phyloP scores from a whole-genome alignment of 1,284 basidiomycete species.

The Leccinum subatratum region DNA sequence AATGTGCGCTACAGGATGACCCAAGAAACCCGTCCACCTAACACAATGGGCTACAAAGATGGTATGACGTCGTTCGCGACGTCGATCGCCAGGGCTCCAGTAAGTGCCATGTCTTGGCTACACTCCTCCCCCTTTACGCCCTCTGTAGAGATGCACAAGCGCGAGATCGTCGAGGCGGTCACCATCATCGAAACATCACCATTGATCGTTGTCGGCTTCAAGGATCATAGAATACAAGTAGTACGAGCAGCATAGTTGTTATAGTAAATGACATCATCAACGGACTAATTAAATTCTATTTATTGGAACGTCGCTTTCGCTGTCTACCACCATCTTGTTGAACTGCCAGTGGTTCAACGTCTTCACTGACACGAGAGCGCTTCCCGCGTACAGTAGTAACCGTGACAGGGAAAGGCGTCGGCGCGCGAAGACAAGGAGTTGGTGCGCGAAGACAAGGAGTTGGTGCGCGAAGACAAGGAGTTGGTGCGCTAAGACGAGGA shows the following conservation, averaged over 20 bases:
- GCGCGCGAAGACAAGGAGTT: background rate
- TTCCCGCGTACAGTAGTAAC: background rate
- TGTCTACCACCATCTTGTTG: background rate
- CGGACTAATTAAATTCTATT: too few relatives aligned
- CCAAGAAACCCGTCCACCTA: slow-evolving; percentile 98
- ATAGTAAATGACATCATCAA: too few relatives aligned
- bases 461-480: background rate
- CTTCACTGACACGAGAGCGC: background rate
- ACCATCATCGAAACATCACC: slow-evolving; percentile 97
- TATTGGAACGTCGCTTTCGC: background rate
- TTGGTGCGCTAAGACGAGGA: background rate
- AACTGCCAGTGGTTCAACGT: background rate
- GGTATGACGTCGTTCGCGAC: slow-evolving; percentile 99
- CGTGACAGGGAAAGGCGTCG: background rate
- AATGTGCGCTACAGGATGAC: slow-evolving; percentile 73
- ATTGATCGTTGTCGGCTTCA: slow-evolving; percentile 72
- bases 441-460: background rate
- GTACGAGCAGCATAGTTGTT: too few relatives aligned
- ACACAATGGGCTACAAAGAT: slow-evolving; percentile 99
- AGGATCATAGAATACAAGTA: too few relatives aligned
- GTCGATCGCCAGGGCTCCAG: slow-evolving; percentile 98
- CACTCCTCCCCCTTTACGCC: slow-evolving; percentile 1
- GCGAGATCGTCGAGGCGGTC: slow-evolving; percentile 98
- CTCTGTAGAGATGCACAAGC: slow-evolving; percentile 92
- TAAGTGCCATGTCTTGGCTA: slow-evolving; percentile 43